Percentiles rank a stretch among this genome's conserved stretches.
phyloP scores from a whole-genome alignment of 2,329 filamentous ascomycete genomes.

The Pseudocercospora eumusae region DNA sequence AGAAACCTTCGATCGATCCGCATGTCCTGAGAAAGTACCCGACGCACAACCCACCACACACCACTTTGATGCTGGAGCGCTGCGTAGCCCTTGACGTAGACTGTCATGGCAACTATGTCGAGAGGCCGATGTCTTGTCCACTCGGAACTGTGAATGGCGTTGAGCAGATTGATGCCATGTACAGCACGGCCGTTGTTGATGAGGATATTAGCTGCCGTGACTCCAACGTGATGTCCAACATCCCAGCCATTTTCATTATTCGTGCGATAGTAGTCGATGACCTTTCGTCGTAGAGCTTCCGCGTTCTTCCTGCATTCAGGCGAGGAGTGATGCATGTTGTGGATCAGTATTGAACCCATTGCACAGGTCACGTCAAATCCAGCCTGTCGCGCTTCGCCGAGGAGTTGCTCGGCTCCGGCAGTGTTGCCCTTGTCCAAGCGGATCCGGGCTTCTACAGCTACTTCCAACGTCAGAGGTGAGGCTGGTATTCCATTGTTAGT shows the following conservation, averaged over 20 bases:
- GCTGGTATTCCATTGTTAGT: conserved; percentile 29
- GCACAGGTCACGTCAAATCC: conserved; percentile 37
- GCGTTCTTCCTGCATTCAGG: conserved; percentile 19
- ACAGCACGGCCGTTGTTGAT: conserved; percentile 31
- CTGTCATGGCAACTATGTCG: conserved; percentile 37
- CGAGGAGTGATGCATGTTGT: conserved; percentile 29
- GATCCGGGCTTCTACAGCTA: conserved; percentile 37
- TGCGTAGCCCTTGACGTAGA: conserved; percentile 38
- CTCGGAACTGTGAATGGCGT: conserved; percentile 31
- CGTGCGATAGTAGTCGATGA: conserved; percentile 37
- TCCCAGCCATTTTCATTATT: conserved; percentile 34
- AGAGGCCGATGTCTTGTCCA: conserved; percentile 29
- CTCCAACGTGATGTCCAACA: conserved; percentile 34
- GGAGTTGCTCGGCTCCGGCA: conserved; percentile 26
- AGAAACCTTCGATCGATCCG: conserved; percentile 36
- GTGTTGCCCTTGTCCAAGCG: conserved; percentile 28
- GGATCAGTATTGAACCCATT: conserved; percentile 33
- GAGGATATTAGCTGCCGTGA: conserved; percentile 36
- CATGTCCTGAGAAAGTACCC: conserved; percentile 34
- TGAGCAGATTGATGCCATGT: conserved; percentile 36
- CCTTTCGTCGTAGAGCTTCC: conserved; percentile 25
- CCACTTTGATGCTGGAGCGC: conserved; percentile 26
- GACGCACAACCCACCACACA: conserved; percentile 35
- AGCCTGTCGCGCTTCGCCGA: conserved; percentile 33
- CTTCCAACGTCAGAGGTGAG: conserved; percentile 33